Conservation (phyloP, 495 filamentous ascomycete genomes). For the Penicillium roqueforti region DNA sequence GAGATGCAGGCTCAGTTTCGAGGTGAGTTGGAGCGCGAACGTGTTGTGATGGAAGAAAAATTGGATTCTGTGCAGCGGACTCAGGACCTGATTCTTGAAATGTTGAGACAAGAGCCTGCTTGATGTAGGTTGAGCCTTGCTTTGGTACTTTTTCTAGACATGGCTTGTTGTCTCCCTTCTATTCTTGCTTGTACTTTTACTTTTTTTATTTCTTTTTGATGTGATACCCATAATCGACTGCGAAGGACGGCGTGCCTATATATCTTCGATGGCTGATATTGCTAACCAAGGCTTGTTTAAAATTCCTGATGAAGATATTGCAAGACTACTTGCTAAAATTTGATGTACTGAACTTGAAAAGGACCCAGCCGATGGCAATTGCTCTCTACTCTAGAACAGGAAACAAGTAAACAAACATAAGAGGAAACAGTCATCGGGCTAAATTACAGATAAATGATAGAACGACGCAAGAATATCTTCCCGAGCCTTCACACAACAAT, state of each 20-base stretch:
- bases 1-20: conserved; percentile 35
- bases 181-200: conserved; percentile 1
- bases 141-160: not conserved
- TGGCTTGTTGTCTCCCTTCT: not conserved
- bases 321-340: not conserved
- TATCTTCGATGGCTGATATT: not conserved
- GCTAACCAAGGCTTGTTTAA: not conserved
- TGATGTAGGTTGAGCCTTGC: conserved; percentile 12
- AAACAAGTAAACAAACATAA: conserved; percentile 20
- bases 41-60: conserved; percentile 33
- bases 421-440: conserved; percentile 30
- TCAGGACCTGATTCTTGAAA: conserved; percentile 46
- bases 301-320: not conserved
- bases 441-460: conserved; percentile 35
- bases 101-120: conserved; percentile 40
- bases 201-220: conserved; percentile 4
- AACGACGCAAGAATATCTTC: conserved; percentile 11
- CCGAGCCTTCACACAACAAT: conserved; percentile 8
- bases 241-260: not conserved
- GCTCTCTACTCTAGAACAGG: conserved; percentile 28
- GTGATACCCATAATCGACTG: conserved; percentile 14
- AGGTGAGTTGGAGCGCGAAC: conserved; percentile 32
- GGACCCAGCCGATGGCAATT: conserved; percentile 19
- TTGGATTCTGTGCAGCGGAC: conserved; percentile 41
- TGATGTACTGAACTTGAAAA: not conserved